Percentiles rank a stretch among this genome's conserved stretches.
Conservation (phyloP, 257 asterid genomes). For the Lavandula angustifolia region DNA sequence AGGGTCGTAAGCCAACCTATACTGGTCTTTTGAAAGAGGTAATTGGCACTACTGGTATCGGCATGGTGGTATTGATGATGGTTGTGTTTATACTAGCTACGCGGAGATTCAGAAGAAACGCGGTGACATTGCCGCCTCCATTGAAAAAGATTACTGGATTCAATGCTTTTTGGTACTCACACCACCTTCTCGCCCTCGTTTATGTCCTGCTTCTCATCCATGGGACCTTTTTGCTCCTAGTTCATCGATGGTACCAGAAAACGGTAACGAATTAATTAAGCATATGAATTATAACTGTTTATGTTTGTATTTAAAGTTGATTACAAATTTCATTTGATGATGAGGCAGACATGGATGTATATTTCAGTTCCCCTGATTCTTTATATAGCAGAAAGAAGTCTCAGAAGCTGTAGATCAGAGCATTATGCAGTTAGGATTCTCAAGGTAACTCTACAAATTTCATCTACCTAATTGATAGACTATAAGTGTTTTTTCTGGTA, state of each 20-base stretch:
- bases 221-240: conserved; percentile 70
- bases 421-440: conserved; percentile 72
- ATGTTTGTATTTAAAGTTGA: no score
- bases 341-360: conserved; percentile 99
- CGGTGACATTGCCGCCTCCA: conserved; percentile 66
- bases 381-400: conserved; percentile 76
- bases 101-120: conserved; percentile 61
- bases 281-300: no score
- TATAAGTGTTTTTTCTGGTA: no score
- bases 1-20: conserved; percentile 58
- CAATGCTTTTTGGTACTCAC: conserved; percentile 96
- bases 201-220: conserved; percentile 68
- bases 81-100: conserved; percentile 76
- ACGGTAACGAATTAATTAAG: no score
- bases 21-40: conserved; percentile 44
- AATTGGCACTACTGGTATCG: conserved; percentile 64
- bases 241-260: conserved; percentile 71
- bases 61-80: conserved; percentile 66
- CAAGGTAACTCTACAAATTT: conserved; percentile 59
- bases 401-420: conserved; percentile 78
- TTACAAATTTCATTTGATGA: no score
- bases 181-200: conserved; percentile 83
- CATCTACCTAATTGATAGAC: no score
- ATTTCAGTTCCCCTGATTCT: conserved; percentile 69
- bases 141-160: conserved; percentile 76